Evolutionary conservation across 768 basidiomycete genomes (phyloP), one percentile per base, ranked within the genome.

Genomic region (Leucocoprinus sp.): DNA sequence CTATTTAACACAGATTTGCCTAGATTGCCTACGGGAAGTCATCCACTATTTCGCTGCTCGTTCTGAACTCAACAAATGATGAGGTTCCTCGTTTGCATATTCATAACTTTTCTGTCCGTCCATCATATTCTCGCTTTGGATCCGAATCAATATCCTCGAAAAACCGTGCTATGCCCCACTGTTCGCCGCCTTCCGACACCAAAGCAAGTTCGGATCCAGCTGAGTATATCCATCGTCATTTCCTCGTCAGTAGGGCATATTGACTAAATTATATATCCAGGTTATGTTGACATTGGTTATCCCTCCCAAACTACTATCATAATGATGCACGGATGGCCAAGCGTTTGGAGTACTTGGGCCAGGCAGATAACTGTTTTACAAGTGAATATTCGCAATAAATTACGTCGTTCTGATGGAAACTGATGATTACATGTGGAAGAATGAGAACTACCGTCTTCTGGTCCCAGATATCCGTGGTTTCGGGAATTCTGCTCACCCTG

Each of bases 291-390:
- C 31, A 55, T 85, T 48, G 84, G 85, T 50, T 69, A 78, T 8
- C 50, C 47, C 0, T 75, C 75, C 2, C 59, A 70, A 21, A 66
- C 60, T 11, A 74, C 78, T 0, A 61, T 87, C 2, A 38, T 88
- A 23, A 71, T 88, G 70, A 77, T 87, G 0, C 85, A 88, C 53
- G 85, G 85, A 3, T 88, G 85, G 85, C 85, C 85, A 0, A 72
- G 78, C 51, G 58, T 86, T 3, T 88, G 85, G 85, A 80, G 76
- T 43, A 74, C 72, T 15, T 88, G 84, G 85, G 70, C 78, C 27
- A 72, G 71, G 24, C 85, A 88, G 56, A 84, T 88, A 14, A 63
- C 75, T 41, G 72, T 76, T 49, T 80, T 87, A 58, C 60, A 79
- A 64, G 84, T 74, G 51, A 24, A 56, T 50, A 14, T 11, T 17